phyloP scores from a whole-genome alignment of 2,329 filamentous ascomycete genomes.

The Blastomyces percursus region DNA sequence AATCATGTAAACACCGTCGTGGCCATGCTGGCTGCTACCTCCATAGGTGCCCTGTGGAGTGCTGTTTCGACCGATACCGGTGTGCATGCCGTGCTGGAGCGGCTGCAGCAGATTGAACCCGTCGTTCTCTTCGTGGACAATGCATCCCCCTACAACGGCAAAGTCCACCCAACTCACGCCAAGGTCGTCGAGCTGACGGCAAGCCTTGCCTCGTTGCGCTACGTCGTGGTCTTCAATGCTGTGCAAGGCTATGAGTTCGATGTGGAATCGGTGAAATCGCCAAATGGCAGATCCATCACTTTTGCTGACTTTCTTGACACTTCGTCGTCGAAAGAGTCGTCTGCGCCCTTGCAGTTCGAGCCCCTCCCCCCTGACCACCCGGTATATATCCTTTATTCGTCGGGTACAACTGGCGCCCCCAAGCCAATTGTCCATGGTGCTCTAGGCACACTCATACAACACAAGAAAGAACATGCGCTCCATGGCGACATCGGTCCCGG shows the following conservation, averaged over 20 bases:
- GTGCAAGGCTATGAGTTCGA: slow-evolving; percentile 36
- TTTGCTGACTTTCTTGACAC: slow-evolving; percentile 37
- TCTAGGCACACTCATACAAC: slow-evolving; percentile 80
- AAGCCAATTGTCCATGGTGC: slow-evolving; percentile 94
- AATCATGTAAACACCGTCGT: slow-evolving; percentile 83
- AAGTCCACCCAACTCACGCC: slow-evolving; percentile 64
- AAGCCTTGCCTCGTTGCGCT: slow-evolving; percentile 54
- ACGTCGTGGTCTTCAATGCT: slow-evolving; percentile 64
- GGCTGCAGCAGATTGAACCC: slow-evolving; percentile 74
- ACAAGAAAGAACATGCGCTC: slow-evolving; percentile 90
- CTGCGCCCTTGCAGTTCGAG: slow-evolving; percentile 49
- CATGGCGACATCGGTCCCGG: slow-evolving; percentile 67
- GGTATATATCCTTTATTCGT: slow-evolving; percentile 87
- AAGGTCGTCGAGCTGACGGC: slow-evolving; percentile 71
- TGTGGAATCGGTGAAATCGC: slow-evolving; percentile 24
- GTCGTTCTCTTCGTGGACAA: slow-evolving; percentile 78
- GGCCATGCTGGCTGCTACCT: slow-evolving; percentile 73
- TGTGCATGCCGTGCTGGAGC: slow-evolving; percentile 79
- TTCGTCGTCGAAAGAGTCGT: slow-evolving; percentile 26
- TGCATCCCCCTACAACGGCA: slow-evolving; percentile 81
- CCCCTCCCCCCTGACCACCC: slow-evolving; percentile 77
- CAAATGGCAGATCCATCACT: slow-evolving; percentile 29
- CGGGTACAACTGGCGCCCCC: slow-evolving; percentile 74
- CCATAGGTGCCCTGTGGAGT: slow-evolving; percentile 83
- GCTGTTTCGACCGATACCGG: slow-evolving; percentile 87